These are phyloP conservation scores for Aciculosporium take DNA, from an alignment of 2,329 filamentous ascomycete species.

Conservation along the genomic window DNA sequence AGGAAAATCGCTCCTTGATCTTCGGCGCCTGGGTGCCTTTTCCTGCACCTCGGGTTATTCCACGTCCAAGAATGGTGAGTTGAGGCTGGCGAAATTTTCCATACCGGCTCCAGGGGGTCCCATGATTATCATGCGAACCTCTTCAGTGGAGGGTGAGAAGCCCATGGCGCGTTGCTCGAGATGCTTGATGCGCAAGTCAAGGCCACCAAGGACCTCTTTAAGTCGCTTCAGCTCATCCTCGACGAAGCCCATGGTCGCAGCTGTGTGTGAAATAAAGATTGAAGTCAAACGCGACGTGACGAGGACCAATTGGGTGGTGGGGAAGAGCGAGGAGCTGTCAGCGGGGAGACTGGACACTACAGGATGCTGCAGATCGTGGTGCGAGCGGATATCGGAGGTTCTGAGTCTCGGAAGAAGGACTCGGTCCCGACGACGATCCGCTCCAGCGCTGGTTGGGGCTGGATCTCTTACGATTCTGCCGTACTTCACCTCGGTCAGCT, in stretches of 20 bases:
- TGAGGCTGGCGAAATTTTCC: slow-evolving; percentile 15
- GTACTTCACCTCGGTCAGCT: no score
- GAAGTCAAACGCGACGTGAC: slow-evolving; percentile 4
- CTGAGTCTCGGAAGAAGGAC: neutral
- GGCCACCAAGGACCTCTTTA: slow-evolving; percentile 66
- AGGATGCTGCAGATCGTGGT: neutral
- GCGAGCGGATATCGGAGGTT: neutral
- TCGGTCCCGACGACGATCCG: no score
- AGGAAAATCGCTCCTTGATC: slow-evolving; percentile 95
- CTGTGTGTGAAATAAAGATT: neutral
- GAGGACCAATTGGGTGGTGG: slow-evolving; percentile 5
- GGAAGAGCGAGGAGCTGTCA: neutral
- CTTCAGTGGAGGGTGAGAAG: slow-evolving; percentile 37
- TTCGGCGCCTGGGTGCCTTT: slow-evolving; percentile 97
- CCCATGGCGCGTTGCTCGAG: slow-evolving; percentile 62
- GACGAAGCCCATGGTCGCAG: slow-evolving; percentile 68
- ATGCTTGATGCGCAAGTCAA: slow-evolving; percentile 75
- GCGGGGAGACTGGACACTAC: neutral
- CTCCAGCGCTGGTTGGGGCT: no score
- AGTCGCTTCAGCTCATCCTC: slow-evolving; percentile 75
- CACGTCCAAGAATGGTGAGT: neutral
- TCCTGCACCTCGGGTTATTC: slow-evolving; percentile 38
- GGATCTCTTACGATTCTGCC: no score
- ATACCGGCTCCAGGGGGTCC: slow-evolving; percentile 92
- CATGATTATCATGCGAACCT: slow-evolving; percentile 94